A percentile compares a stretch with the other conserved stretches of the same genome.
These are phyloP conservation scores for Heritiera littoralis DNA, from an alignment of 345 rosid species.

Conservation along the genomic window DNA sequence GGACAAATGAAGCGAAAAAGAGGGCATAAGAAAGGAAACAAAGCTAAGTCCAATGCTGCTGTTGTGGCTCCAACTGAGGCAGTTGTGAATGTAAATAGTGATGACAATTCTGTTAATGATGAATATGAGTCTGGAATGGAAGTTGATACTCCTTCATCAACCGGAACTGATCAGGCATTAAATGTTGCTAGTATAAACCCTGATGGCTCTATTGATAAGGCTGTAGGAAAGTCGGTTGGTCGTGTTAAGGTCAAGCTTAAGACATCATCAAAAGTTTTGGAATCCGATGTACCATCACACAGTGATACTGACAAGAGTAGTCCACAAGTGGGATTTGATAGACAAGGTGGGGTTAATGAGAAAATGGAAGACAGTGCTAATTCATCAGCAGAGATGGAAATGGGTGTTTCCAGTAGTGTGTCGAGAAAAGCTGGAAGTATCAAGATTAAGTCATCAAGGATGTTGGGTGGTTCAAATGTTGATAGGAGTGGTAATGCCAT, in stretches of 20 bases:
- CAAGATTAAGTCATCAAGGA: slow-evolving; percentile 64
- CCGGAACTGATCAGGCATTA: slow-evolving; percentile 61
- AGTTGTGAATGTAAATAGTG: slow-evolving; percentile 32
- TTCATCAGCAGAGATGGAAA: slow-evolving; percentile 50
- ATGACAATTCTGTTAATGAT: slow-evolving; percentile 44
- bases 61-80: slow-evolving; percentile 26
- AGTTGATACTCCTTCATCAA: slow-evolving; percentile 61
- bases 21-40: slow-evolving; percentile 66
- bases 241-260: slow-evolving; percentile 84
- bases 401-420: slow-evolving; percentile 43
- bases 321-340: slow-evolving; percentile 50
- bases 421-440: slow-evolving; percentile 76
- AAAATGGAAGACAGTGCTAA: slow-evolving; percentile 61
- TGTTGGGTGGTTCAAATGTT: slow-evolving; percentile 41
- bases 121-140: slow-evolving; percentile 64
- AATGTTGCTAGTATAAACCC: slow-evolving; percentile 50
- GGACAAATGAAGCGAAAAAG: slow-evolving; percentile 66
- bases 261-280: slow-evolving; percentile 54
- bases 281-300: slow-evolving; percentile 45
- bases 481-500: slow-evolving; percentile 37
- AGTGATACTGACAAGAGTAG: slow-evolving; percentile 63
- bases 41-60: slow-evolving; percentile 32
- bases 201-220: slow-evolving; percentile 53
- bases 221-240: slow-evolving; percentile 47
- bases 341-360: slow-evolving; percentile 43